Percentiles rank a stretch among this genome's conserved stretches.
phyloP scores from a whole-genome alignment of 768 basidiomycete genomes.

The Polyporus arcularius region DNA sequence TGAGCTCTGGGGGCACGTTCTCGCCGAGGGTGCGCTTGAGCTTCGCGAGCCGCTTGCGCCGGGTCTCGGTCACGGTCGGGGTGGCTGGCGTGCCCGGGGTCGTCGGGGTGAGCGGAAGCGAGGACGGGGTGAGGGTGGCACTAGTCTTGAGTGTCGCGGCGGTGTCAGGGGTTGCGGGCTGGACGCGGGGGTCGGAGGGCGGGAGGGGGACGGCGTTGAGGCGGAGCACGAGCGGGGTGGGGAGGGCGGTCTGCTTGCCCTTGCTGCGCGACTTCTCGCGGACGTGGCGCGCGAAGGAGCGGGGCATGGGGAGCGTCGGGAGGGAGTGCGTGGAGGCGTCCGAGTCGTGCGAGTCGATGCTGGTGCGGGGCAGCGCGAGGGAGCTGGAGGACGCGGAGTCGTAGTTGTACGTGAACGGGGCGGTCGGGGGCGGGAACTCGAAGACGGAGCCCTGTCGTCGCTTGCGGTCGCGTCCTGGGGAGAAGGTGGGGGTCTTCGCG shows the following conservation, averaged over 20 bases:
- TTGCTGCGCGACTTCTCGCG: conserved; percentile 13
- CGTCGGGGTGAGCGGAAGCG: conserved; percentile 12
- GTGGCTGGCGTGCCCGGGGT: conserved; percentile 26
- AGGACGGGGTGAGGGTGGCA: conserved; percentile 10
- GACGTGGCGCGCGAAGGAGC: conserved; percentile 19
- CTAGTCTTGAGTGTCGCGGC: conserved; percentile 17
- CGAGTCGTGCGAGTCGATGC: conserved; percentile 22
- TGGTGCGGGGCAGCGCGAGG: conserved; percentile 25
- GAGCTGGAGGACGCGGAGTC: conserved; percentile 27
- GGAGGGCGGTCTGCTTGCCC: conserved; percentile 17
- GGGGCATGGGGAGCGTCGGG: conserved; percentile 13
- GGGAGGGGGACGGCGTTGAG: conserved; percentile 31
- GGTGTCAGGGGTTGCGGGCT: conserved; percentile 39
- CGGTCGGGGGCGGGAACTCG: conserved; percentile 3
- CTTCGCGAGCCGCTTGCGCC: conserved; percentile 57
- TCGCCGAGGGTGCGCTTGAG: conserved; percentile 59
- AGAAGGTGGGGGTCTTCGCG: conserved; percentile 3
- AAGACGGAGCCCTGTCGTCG: conserved; percentile 20
- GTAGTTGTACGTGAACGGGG: conserved; percentile 17
- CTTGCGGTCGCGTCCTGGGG: conserved; percentile 8
- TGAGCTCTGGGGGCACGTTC: conserved; percentile 57
- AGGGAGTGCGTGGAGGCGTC: neutral
- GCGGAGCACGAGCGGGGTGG: conserved; percentile 35
- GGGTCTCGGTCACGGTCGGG: conserved; percentile 35
- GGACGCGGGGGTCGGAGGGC: conserved; percentile 28